A percentile compares a stretch with the other conserved stretches of the same genome.
Conservation (phyloP, 148 eudicot genomes). For the Gaultheria prostrata region DNA sequence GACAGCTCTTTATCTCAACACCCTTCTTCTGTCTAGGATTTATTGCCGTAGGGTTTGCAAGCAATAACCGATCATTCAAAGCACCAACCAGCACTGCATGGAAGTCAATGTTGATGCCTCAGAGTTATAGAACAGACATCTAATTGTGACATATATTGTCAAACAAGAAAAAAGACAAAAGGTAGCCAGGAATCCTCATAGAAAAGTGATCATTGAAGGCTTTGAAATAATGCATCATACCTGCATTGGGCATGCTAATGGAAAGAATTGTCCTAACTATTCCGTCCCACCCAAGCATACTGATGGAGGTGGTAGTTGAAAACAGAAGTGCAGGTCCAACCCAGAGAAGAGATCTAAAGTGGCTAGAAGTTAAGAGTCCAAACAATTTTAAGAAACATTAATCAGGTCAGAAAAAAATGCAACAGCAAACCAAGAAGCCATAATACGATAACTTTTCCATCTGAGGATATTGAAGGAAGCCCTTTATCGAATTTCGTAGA, state of each 20-base stretch:
- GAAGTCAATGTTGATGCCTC: constrained; percentile 17
- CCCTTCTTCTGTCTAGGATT: constrained; percentile 89
- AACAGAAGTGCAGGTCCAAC: constrained; percentile 95
- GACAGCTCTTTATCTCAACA: constrained; percentile 82
- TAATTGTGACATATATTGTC: not conserved
- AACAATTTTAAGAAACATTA: constrained; percentile 12
- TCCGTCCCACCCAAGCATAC: constrained; percentile 98
- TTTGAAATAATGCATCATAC: constrained; percentile 28
- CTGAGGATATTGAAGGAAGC: constrained; percentile 93
- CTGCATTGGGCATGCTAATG: constrained; percentile 84
- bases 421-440: constrained; percentile 7
- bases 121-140: not conserved
- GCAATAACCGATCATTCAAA: constrained; percentile 85
- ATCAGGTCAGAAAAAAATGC: constrained; percentile 7
- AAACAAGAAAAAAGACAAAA: constrained; percentile 9
- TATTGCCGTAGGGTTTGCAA: constrained; percentile 83
- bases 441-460: constrained; percentile 1
- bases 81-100: constrained; percentile 89
- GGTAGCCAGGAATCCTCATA: constrained; percentile 3
- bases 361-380: constrained; percentile 47
- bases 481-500: constrained; percentile 88
- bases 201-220: constrained; percentile 1
- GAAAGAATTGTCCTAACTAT: constrained; percentile 87
- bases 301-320: constrained; percentile 81
- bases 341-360: constrained; percentile 98